Percentiles rank a stretch among this genome's conserved stretches.
Evolutionary conservation across 352 stramenopile species (phyloP).

Genomic region (Phytophthora crassamura): DNA sequence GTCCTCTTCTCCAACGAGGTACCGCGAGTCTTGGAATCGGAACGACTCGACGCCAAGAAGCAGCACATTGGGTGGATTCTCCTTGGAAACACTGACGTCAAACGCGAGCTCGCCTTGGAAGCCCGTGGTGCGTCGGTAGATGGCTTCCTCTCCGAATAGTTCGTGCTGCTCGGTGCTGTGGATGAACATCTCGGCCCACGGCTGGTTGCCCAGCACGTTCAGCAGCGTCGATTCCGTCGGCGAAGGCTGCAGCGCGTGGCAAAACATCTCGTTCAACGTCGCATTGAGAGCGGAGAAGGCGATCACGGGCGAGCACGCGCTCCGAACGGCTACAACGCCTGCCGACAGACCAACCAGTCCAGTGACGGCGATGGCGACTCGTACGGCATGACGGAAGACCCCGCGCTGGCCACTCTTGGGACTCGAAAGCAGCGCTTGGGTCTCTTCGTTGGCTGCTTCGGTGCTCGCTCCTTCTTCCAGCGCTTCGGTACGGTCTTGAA

Average conservation of each 20-base stretch:
- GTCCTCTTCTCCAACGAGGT: constrained; percentile 50
- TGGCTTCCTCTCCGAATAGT: constrained; percentile 24
- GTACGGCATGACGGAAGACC: constrained; percentile 9
- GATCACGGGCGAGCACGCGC: constrained; percentile 14
- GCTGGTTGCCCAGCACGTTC: constrained; percentile 5
- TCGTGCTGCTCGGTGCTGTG: constrained; percentile 30
- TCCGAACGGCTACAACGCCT: constrained; percentile 18
- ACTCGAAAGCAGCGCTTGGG: constrained; percentile 2
- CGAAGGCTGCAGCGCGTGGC: constrained; percentile 10
- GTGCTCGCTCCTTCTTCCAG: constrained; percentile 4
- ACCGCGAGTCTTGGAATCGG: constrained; percentile 56
- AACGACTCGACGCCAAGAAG: constrained; percentile 62
- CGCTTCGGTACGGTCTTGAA: constrained; percentile 8
- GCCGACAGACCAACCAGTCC: constrained; percentile 23
- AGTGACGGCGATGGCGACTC: constrained; percentile 2
- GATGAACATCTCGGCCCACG: constrained; percentile 24
- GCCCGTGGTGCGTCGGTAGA: constrained; percentile 28
- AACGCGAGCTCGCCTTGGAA: constrained; percentile 34
- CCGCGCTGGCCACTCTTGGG: constrained; percentile 3
- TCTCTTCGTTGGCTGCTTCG: constrained; percentile 3
- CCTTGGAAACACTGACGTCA: constrained; percentile 41
- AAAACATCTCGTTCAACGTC: constrained; percentile 39
- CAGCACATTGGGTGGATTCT: constrained; percentile 54
- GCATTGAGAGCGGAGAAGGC: constrained; percentile 32
- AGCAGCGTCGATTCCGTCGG: constrained; percentile 11